Evolutionary conservation across 352 stramenopile genomes (phyloP), one percentile per base, ranked within the genome.

Genomic region (Pythium brachiatum): DNA sequence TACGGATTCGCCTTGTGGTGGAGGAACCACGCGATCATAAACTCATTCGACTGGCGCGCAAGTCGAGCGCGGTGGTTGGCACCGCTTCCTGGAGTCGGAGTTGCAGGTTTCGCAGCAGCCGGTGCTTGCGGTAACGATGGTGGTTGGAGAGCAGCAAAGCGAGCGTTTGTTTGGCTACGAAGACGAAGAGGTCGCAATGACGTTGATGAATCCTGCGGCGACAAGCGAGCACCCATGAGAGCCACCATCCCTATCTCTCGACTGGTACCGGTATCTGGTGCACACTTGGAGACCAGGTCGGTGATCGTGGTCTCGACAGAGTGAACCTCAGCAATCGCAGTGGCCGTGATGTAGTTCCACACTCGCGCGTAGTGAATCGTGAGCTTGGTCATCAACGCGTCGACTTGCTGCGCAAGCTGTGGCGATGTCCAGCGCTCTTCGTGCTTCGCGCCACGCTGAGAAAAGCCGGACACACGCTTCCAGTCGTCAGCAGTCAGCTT

Each of bases 1-100:
- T 95, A 95, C 68, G 86, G 86, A 25, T 93, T 93, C 21, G 79
- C 61, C 66, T 93, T 95, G 71, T 95, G 86, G 26, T 86, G 82
- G 18, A 95, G 73, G 55, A 95, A 95, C 86, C 86, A 95, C 47
- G 78, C 86, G 41, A 89, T 76, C 58, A 95, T 79, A 60, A 95
- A 92, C 73, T 93, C 83, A 65, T 93, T 93, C 66, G 82, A 90
- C 55, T 83, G 67, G 51, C 83, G 76, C 16, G 80, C 82, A 27
- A 95, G 75, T 3, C 84, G 78, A 34, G 74, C 71, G 8, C 83
- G 78, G 50, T 86, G 88, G 36, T 53, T 31, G 5, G 44, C 21
- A 21, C 25, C 25, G 13, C 16, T 20, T 8, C 11, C 9, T 20
- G 9, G 7, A 16, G 25, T 21, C 44, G 44, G 3, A 7, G 44